Evolutionary conservation across 106 monocot genomes (phyloP), one percentile per base, ranked within the genome.

Genomic region (Vanilla planifolia): DNA sequence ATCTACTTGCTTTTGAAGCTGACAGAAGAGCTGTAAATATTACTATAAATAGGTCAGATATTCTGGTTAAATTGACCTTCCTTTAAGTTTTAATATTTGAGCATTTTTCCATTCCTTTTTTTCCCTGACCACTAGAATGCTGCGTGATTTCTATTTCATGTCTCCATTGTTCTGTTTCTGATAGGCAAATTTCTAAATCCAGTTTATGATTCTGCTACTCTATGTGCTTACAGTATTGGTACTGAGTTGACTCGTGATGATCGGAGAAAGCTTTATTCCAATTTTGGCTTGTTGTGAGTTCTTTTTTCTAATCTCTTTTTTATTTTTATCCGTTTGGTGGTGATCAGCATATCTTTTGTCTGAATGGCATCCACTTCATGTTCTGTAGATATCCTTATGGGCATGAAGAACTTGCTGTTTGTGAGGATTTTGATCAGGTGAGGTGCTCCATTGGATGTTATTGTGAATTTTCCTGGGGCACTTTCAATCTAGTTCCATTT

Each of bases 1-100:
- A 98, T 56, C 92, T 98, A 14, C 92, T 98, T 59, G 64, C 91
- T 25, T 98, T 88, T 74, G 98, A 98, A 84, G 98, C 98, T 55
- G 98, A 98, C 51, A 81, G 98, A 82, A 92, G 98, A 80, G 88
- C 98, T 70, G 81, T 98, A 35, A 98, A 88, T 67, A 98, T 98
- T 19, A 98, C 92, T 7, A 98, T 85, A 55, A 98, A 98, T 58
- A 92, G 98, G 88, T 88, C 16, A 42, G 60, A 8, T 57, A 11
- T 30, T 30, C 5, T 29, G 32, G 30, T 29, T 53, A 53, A 53
- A 15, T 30, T 17, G 22, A 29, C 5, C 30, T n/a, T n/a, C 53
- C 53, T 29, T 48, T 30, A 32, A 32, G 9, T 30, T 53, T 53
- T 53, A 27, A 53, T 13, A 15, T 26, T 27, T 22, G 6, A 25